These are phyloP conservation scores for Aureobasidium sp. DNA, from an alignment of 2,329 filamentous ascomycete genomes.

Conservation along the genomic window DNA sequence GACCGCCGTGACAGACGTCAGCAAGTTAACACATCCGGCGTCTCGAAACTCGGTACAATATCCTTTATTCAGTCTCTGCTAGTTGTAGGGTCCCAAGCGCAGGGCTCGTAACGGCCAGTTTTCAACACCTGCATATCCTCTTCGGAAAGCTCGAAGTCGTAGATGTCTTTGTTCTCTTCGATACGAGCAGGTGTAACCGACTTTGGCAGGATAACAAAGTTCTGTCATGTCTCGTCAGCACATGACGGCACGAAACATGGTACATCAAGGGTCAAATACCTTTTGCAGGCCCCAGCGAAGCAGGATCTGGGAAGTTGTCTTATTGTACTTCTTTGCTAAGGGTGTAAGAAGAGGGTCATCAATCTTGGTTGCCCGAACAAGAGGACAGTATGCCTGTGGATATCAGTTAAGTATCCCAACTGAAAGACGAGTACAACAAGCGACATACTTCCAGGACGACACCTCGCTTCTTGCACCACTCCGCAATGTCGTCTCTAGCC, in stretches of 20 bases:
- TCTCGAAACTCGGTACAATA: too few species aligned
- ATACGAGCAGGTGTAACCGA: constrained; percentile 55
- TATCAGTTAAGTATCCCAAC: neutral
- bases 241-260: neutral
- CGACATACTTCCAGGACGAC: constrained; percentile 36
- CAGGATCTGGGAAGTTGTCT: constrained; percentile 52
- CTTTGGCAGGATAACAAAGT: constrained; percentile 57
- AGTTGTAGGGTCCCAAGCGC: constrained; percentile 51
- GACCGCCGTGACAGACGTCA: too few species aligned
- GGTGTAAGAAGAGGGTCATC: constrained; percentile 47
- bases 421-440: neutral
- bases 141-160: constrained; percentile 52
- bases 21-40: too few species aligned
- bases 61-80: too few species aligned
- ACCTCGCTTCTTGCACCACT: constrained; percentile 60
- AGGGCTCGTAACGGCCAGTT: constrained; percentile 50
- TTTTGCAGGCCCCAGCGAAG: constrained; percentile 57
- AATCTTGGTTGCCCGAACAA: constrained; percentile 40
- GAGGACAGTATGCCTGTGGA: constrained; percentile 38
- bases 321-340: constrained; percentile 50
- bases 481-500: constrained; percentile 66
- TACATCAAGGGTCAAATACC: constrained; percentile 25
- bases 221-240: constrained; percentile 31
- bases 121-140: constrained; percentile 53
- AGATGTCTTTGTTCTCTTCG: constrained; percentile 53